Conservation (phyloP, 768 basidiomycete species). For the Lepiota brunneoincarnata region DNA sequence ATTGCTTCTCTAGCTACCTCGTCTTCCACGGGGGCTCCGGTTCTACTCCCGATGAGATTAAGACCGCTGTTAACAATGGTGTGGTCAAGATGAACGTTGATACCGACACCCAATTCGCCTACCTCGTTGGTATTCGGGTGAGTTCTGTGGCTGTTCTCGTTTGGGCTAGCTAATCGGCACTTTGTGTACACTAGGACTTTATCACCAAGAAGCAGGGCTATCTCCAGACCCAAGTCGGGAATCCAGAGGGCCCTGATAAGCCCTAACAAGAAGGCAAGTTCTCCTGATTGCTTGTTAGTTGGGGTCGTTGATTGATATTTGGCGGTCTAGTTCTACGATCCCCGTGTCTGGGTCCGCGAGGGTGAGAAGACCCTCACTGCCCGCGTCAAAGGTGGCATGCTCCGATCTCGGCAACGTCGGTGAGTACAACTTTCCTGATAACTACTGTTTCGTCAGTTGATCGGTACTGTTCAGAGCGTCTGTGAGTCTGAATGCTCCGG, state of each 20-base stretch:
- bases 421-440: conserved; percentile 2
- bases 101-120: conserved; percentile 93
- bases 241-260: conserved; percentile 95
- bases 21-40: conserved; percentile 99
- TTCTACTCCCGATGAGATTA: conserved; percentile 94
- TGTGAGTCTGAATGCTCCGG: not conserved
- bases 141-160: conserved; percentile 15
- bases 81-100: conserved; percentile 99
- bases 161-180: not conserved
- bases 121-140: conserved; percentile 81
- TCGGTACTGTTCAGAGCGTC: not conserved
- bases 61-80: conserved; percentile 84
- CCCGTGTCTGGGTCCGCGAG: conserved; percentile 98
- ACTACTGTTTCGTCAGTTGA: not conserved
- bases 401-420: conserved; percentile 71
- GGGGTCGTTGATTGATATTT: conserved; percentile 10
- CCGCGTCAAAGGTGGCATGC: conserved; percentile 95
- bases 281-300: not conserved
- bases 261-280: conserved; percentile 95
- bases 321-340: conserved; percentile 73
- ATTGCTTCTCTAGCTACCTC: conserved; percentile 63
- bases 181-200: conserved; percentile 60
- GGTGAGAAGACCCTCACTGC: conserved; percentile 89
- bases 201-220: conserved; percentile 83
- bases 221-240: conserved; percentile 88